phyloP scores from a whole-genome alignment of 805 yeast genomes.

The Clavispora carvajalis region DNA sequence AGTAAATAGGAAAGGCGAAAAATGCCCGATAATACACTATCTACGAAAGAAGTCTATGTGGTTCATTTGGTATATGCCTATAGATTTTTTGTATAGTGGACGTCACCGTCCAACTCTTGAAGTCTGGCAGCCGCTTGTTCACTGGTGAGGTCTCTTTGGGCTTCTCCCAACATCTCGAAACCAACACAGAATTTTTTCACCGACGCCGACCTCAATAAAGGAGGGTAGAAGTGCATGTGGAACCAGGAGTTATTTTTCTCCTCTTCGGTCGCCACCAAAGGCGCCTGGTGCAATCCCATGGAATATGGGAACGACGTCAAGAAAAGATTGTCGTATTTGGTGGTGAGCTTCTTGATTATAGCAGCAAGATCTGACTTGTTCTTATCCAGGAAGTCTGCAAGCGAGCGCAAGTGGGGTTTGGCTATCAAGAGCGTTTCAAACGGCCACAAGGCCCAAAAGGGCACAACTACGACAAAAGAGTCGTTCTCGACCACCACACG shows the following conservation, averaged over 20 bases:
- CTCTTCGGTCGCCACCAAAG: conserved; percentile 41
- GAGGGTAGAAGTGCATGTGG: conserved; percentile 78
- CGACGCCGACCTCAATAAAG: conserved; percentile 67
- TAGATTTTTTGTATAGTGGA: conserved; percentile 20
- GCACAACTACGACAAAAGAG: conserved; percentile 62
- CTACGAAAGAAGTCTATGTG: not conserved
- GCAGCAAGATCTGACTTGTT: conserved; percentile 54
- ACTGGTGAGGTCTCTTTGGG: conserved; percentile 65
- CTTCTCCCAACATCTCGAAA: conserved; percentile 61
- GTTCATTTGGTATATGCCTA: not conserved
- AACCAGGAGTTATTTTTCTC: conserved; percentile 45
- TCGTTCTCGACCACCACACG: conserved; percentile 58
- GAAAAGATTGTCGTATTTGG: conserved; percentile 66
- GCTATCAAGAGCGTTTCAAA: conserved; percentile 64
- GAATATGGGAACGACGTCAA: conserved; percentile 70
- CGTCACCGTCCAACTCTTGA: conserved; percentile 35
- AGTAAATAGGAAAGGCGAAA: not conserved
- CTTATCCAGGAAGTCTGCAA: conserved; percentile 41
- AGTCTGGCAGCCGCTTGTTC: conserved; percentile 61
- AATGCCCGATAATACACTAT: too few species aligned
- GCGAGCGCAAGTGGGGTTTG: conserved; percentile 47
- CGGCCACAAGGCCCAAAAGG: conserved; percentile 84
- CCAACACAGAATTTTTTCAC: conserved; percentile 75
- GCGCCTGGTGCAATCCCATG: conserved; percentile 79
- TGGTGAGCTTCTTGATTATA: conserved; percentile 48